Conservation (phyloP, 768 basidiomycete genomes). For the Mycena capillaripes region DNA sequence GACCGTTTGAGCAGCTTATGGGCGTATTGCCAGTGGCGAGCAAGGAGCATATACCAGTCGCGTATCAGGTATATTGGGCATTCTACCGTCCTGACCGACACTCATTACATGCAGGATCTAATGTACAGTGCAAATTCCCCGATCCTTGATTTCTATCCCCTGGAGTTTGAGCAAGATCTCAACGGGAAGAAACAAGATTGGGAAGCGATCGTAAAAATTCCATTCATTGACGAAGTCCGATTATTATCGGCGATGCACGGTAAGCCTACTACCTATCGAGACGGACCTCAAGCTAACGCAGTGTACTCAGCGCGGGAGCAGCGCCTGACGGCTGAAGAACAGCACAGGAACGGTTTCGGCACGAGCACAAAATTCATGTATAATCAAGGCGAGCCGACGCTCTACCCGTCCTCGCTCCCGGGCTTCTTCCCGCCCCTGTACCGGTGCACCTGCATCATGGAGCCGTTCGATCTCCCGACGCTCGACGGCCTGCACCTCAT, state of each 20-base stretch:
- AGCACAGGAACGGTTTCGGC: slow-evolving; percentile 80
- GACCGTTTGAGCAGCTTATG: slow-evolving; percentile 97
- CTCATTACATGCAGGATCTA: slow-evolving; percentile 70
- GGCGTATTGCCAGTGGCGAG: slow-evolving; percentile 95
- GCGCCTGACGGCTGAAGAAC: slow-evolving; percentile 83
- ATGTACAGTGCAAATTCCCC: slow-evolving; percentile 90
- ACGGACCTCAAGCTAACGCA: neutral
- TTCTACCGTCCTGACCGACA: neutral
- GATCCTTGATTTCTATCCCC: slow-evolving; percentile 95
- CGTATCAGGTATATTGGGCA: slow-evolving; percentile 73
- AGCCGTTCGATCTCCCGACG: slow-evolving; percentile 90
- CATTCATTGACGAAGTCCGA: slow-evolving; percentile 90
- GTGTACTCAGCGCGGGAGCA: slow-evolving; percentile 77
- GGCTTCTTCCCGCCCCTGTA: slow-evolving; percentile 94
- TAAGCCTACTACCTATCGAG: slow-evolving; percentile 52
- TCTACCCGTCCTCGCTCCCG: slow-evolving; percentile 93
- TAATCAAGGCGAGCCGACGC: slow-evolving; percentile 70
- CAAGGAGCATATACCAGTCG: slow-evolving; percentile 87
- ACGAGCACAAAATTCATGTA: slow-evolving; percentile 86
- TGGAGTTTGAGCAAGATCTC: slow-evolving; percentile 91
- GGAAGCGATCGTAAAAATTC: slow-evolving; percentile 99
- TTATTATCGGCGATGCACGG: slow-evolving; percentile 87
- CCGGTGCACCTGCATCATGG: slow-evolving; percentile 84
- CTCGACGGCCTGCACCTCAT: slow-evolving; percentile 88
- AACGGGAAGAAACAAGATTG: slow-evolving; percentile 99